Percentiles rank a stretch among this genome's conserved stretches.
Evolutionary conservation across 495 filamentous ascomycete species (phyloP).

Genomic region (Penicillium coffeae): DNA sequence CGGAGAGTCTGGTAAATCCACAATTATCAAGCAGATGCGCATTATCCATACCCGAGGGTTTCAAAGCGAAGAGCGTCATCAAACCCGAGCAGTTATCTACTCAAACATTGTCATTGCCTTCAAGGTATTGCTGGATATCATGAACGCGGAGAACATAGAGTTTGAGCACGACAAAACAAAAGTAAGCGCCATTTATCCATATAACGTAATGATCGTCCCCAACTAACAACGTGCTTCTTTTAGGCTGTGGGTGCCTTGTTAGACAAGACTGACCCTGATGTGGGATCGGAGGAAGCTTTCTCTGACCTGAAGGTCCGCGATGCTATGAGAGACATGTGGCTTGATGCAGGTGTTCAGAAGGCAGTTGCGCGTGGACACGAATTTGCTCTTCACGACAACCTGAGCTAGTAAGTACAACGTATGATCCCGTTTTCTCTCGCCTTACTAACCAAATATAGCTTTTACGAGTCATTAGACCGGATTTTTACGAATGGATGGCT

Average conservation of each 20-base stretch:
- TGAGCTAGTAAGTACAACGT: conserved; percentile 73
- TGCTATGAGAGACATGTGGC: conserved; percentile 83
- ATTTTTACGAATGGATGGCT: conserved; percentile 84
- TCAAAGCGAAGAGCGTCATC: conserved; percentile 82
- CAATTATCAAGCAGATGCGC: conserved; percentile 98
- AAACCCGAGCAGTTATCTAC: conserved; percentile 93
- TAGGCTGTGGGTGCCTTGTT: conserved; percentile 33
- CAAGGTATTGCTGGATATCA: conserved; percentile 86
- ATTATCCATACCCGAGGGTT: conserved; percentile 95
- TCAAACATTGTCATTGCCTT: conserved; percentile 86
- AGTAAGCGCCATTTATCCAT: no score
- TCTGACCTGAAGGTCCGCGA: conserved; percentile 60
- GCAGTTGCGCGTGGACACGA: conserved; percentile 89
- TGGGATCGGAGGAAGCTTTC: conserved; percentile 70
- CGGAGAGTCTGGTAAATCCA: conserved; percentile 97
- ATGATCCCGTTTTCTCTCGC: not conserved
- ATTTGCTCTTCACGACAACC: conserved; percentile 92
- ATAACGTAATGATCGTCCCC: no score
- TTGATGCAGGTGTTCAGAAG: conserved; percentile 75
- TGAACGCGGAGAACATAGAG: conserved; percentile 77
- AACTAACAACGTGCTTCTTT: conserved; percentile 1
- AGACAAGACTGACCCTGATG: conserved; percentile 59
- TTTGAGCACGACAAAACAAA: conserved; percentile 73
- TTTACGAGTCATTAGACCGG: conserved; percentile 84
- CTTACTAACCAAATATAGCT: conserved; percentile 52